Evolutionary conservation across 768 basidiomycete genomes (phyloP).

Genomic region (Pleurotus djamor): DNA sequence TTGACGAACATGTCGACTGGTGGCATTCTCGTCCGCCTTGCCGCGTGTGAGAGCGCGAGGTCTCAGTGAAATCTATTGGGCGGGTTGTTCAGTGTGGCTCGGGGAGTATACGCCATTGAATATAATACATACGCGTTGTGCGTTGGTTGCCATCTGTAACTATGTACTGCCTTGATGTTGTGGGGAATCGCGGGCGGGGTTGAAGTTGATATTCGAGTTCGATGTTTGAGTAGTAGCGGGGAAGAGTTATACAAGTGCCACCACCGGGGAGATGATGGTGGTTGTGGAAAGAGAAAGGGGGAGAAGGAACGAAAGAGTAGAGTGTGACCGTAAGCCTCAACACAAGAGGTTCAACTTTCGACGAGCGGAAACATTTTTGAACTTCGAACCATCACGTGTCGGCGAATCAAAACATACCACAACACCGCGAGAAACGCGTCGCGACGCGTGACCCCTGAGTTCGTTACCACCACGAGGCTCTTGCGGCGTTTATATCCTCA

Average conservation of each 20-base stretch:
- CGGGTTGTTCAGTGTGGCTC: not conserved
- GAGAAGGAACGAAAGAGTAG: constrained; percentile 22
- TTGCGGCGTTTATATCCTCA: not conserved
- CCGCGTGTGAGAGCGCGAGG: constrained; percentile 58
- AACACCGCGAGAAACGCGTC: constrained; percentile 9
- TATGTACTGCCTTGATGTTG: constrained; percentile 22
- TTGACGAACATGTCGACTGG: constrained; percentile 64
- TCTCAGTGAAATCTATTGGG: constrained; percentile 60
- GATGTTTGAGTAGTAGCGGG: constrained; percentile 25
- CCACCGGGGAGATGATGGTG: constrained; percentile 21
- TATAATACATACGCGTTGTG: constrained; percentile 50
- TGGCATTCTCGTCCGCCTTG: constrained; percentile 80
- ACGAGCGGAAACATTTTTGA: constrained; percentile 14
- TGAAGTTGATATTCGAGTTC: constrained; percentile 10
- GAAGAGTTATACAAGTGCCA: constrained; percentile 19
- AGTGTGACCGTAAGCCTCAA: constrained; percentile 26
- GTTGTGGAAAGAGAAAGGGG: constrained; percentile 13
- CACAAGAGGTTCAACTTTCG: constrained; percentile 17
- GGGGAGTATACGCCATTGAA: not conserved
- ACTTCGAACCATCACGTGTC: constrained; percentile 18
- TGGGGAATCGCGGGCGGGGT: constrained; percentile 15
- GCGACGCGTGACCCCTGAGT: constrained; percentile 5
- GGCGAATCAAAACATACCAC: constrained; percentile 6
- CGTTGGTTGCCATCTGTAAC: constrained; percentile 56
- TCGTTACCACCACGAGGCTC: constrained; percentile 1